These are phyloP conservation scores for Globisporangium canariense DNA, from an alignment of 352 stramenopile genomes.

Conservation along the genomic window DNA sequence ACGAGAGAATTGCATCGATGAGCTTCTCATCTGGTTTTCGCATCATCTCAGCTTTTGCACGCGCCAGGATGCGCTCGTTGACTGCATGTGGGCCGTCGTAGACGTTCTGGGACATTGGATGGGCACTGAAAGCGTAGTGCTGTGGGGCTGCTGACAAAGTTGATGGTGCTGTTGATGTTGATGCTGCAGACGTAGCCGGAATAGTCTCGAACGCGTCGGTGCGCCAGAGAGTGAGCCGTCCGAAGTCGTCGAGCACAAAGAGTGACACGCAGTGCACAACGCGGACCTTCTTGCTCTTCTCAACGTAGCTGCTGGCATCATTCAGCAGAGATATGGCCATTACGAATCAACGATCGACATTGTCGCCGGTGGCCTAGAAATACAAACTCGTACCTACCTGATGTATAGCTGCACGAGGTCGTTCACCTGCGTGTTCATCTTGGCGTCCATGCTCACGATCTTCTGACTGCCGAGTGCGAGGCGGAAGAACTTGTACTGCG, in stretches of 20 bases:
- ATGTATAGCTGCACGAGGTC: conserved; percentile 42
- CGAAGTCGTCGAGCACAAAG: conserved; percentile 57
- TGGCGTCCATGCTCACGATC: conserved; percentile 69
- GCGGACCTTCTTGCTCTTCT: conserved; percentile 65
- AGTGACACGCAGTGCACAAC: conserved; percentile 52
- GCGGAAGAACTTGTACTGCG: conserved; percentile 64
- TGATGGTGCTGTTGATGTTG: not conserved
- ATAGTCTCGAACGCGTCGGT: conserved; percentile 59
- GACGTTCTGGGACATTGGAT: not conserved
- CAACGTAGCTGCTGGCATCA: conserved; percentile 32
- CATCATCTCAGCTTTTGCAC: conserved; percentile 48
- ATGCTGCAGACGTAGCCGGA: conserved; percentile 10
- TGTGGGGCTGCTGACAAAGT: not conserved
- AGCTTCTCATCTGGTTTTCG: conserved; percentile 55
- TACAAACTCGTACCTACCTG: conserved; percentile 28
- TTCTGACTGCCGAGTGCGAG: conserved; percentile 54
- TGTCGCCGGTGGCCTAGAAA: not conserved
- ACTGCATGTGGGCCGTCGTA: conserved; percentile 63
- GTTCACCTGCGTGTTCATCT: conserved; percentile 47
- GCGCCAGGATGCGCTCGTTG: conserved; percentile 54
- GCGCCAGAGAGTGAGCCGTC: conserved; percentile 49
- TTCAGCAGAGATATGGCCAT: not conserved
- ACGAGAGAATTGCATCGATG: conserved; percentile 69
- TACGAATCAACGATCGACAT: too few relatives aligned
- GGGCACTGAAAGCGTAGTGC: not conserved